Percentiles rank a stretch among this genome's conserved stretches.
phyloP scores from a whole-genome alignment of 2,329 filamentous ascomycete genomes.

The Fusarium siculi region DNA sequence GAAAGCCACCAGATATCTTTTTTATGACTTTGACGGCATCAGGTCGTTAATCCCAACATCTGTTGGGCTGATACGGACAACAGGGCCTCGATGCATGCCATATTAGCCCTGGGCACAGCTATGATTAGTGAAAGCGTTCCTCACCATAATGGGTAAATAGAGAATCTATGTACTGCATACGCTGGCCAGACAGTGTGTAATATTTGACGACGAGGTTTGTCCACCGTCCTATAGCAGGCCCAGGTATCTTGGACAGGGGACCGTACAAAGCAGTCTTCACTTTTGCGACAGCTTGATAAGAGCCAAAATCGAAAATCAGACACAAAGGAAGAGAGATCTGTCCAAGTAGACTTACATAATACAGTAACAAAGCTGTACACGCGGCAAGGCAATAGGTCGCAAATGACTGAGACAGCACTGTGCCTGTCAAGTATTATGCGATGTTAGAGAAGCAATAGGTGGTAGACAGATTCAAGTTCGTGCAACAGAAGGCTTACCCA shows the following conservation, averaged over 20 bases:
- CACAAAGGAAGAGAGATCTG: accelerated
- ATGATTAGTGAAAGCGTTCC: accelerated
- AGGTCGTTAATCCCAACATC: not conserved
- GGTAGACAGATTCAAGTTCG: too few relatives aligned
- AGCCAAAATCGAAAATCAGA: accelerated
- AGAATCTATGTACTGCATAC: slow-evolving; percentile 1
- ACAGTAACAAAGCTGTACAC: not conserved
- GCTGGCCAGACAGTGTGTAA: not conserved
- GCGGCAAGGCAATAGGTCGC: not conserved
- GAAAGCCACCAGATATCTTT: not conserved
- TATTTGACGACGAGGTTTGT: not conserved
- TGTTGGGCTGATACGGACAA: not conserved
- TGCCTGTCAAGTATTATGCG: not conserved
- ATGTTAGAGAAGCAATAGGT: too few relatives aligned
- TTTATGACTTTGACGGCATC: not conserved
- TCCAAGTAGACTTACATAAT: accelerated
- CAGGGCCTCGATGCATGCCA: not conserved
- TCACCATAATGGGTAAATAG: not conserved
- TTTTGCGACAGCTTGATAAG: not conserved
- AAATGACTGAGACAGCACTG: not conserved
- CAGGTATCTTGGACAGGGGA: not conserved
- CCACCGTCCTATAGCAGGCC: not conserved
- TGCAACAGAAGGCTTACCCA: too few relatives aligned
- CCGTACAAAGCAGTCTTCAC: not conserved
- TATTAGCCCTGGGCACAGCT: accelerated